Evolutionary conservation across 2,329 filamentous ascomycete genomes (phyloP).

Genomic region (Colletotrichum sp.): DNA sequence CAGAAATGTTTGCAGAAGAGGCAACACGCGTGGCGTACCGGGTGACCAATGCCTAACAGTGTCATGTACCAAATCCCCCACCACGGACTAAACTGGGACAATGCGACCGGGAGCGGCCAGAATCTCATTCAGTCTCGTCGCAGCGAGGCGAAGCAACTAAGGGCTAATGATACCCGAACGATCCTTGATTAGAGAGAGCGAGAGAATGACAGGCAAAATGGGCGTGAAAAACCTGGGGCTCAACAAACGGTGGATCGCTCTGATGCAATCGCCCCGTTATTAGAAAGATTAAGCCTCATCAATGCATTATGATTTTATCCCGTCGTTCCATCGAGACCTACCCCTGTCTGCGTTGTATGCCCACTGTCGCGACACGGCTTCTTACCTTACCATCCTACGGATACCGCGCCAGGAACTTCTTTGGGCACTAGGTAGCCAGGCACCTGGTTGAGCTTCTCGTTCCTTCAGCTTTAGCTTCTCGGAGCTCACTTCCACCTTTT

Average conservation of each 20-base stretch:
- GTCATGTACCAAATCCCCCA: background rate
- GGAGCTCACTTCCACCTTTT: background rate
- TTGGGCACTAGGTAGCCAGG: background rate
- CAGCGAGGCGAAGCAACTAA: background rate
- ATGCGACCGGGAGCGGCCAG: background rate
- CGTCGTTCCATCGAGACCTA: background rate
- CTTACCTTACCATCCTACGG: background rate
- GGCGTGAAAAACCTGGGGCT: slow-evolving; percentile 2
- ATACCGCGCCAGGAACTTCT: background rate
- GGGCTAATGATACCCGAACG: background rate
- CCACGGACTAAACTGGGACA: background rate
- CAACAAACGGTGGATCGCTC: slow-evolving; percentile 15
- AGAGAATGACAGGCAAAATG: background rate
- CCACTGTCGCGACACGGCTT: background rate
- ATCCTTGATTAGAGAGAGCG: background rate
- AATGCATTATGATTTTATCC: background rate
- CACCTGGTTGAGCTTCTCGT: background rate
- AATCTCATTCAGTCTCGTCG: background rate
- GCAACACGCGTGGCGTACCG: background rate
- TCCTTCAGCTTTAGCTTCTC: background rate
- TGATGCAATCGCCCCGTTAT: slow-evolving; percentile 4
- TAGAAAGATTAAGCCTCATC: background rate
- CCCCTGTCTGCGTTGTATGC: background rate
- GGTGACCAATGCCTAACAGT: background rate
- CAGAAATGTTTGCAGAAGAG: background rate